Percentiles rank a stretch among this genome's conserved stretches.
phyloP scores from a whole-genome alignment of 192 early-diverging fungal species.

The Geranomyces michiganensis region DNA sequence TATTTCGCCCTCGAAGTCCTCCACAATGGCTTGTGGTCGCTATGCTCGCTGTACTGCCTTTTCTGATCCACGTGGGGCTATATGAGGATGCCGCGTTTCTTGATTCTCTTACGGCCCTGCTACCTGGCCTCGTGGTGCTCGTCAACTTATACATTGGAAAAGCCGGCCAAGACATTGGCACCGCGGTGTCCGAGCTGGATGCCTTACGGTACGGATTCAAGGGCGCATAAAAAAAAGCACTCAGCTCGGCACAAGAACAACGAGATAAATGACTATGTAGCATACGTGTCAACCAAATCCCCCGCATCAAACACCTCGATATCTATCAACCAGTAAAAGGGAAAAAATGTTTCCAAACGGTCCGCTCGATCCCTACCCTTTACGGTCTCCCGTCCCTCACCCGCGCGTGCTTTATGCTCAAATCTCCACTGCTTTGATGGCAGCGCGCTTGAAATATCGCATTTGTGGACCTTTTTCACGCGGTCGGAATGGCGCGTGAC shows the following conservation, averaged over 20 bases:
- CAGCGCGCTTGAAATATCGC: constrained; percentile 57
- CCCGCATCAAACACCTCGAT: too few species aligned
- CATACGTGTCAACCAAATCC: too few species aligned
- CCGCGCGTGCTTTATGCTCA: too few species aligned
- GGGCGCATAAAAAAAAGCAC: neutral
- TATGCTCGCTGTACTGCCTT: neutral
- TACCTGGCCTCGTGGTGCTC: neutral
- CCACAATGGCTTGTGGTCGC: neutral
- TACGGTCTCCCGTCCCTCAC: too few species aligned
- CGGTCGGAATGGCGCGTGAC: constrained; percentile 60
- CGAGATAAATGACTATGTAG: too few species aligned
- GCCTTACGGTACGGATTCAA: constrained; percentile 1
- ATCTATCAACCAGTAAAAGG: too few species aligned
- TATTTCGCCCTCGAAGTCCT: neutral
- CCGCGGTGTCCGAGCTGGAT: neutral
- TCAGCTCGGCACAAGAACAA: neutral
- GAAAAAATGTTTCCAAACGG: too few species aligned
- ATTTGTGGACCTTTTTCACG: constrained; percentile 51
- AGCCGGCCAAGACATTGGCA: neutral
- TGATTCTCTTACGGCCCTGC: neutral
- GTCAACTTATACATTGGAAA: constrained; percentile 7
- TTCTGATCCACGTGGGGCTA: neutral
- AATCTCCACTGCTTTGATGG: constrained; percentile 55
- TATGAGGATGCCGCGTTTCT: neutral
- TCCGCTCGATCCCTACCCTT: too few species aligned